A percentile compares a stretch with the other conserved stretches of the same genome.
These are phyloP conservation scores for Sporothrix sp. DNA, from an alignment of 2,329 filamentous ascomycete species.

Conservation along the genomic window DNA sequence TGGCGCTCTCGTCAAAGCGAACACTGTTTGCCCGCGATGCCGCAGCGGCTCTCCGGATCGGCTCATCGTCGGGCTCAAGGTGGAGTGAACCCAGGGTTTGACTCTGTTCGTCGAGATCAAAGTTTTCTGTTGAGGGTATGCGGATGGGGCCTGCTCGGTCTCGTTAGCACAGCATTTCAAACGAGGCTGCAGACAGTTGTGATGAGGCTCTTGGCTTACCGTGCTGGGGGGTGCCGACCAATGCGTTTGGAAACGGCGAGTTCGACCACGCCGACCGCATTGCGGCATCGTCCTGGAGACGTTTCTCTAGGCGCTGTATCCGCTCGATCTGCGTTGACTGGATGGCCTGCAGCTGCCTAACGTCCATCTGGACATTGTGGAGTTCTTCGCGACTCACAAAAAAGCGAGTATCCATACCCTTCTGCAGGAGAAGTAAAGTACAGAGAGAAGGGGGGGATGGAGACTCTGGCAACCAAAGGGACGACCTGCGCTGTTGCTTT, in stretches of 20 bases:
- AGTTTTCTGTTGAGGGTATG: constrained; percentile 71
- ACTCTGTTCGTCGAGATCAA: constrained; percentile 83
- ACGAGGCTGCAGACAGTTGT: background rate
- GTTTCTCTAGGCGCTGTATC: constrained; percentile 52
- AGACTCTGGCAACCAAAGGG: background rate
- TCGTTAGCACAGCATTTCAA: no score
- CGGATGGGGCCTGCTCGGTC: constrained; percentile 68
- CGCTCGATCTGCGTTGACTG: constrained; percentile 55
- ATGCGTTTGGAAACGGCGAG: constrained; percentile 79
- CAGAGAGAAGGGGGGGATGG: background rate
- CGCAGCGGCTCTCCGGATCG: constrained; percentile 64
- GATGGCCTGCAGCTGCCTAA: constrained; percentile 56
- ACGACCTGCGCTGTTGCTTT: background rate
- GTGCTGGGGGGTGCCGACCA: constrained; percentile 77
- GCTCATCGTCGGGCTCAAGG: constrained; percentile 78
- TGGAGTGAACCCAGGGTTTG: constrained; percentile 73
- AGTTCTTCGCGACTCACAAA: constrained; percentile 52
- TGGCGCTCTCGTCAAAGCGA: constrained; percentile 86
- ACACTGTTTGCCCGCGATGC: constrained; percentile 94
- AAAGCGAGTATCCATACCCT: constrained; percentile 56
- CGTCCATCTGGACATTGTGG: constrained; percentile 59
- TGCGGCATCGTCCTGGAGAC: constrained; percentile 56
- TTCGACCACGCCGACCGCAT: constrained; percentile 82
- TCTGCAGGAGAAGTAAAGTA: constrained; percentile 1
- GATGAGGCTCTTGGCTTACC: constrained; percentile 52